Evolutionary conservation across 768 basidiomycete genomes (phyloP).

Genomic region (Rhodotorula diobovata): DNA sequence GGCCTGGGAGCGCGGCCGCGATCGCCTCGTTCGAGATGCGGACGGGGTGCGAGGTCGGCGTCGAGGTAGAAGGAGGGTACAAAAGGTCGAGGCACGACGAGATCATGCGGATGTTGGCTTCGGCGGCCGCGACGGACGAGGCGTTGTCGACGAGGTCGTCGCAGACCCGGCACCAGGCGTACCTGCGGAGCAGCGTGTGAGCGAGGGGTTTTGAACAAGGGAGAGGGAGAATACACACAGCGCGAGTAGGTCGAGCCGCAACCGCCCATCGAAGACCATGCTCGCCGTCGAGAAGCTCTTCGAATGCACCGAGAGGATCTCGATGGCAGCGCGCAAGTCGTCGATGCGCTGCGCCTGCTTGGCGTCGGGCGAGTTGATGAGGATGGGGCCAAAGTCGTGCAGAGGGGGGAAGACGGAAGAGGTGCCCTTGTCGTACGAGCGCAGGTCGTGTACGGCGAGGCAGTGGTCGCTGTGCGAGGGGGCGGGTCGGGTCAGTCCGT

Average conservation of each 20-base stretch:
- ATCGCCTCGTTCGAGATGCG: not conserved
- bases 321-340: constrained; percentile 33
- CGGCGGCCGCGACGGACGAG: constrained; percentile 20
- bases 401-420: constrained; percentile 24
- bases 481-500: not conserved
- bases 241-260: constrained; percentile 31
- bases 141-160: constrained; percentile 42
- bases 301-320: constrained; percentile 37
- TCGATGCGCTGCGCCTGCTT: constrained; percentile 20
- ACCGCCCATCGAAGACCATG: constrained; percentile 34
- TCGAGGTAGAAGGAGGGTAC: not conserved
- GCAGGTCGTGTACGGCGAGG: constrained; percentile 29
- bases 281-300: constrained; percentile 41
- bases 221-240: constrained; percentile 11
- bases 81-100: constrained; percentile 20
- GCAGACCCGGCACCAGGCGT: constrained; percentile 42
- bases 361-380: constrained; percentile 11
- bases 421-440: constrained; percentile 16
- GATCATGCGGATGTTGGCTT: constrained; percentile 23
- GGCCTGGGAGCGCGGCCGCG: constrained; percentile 9
- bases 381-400: constrained; percentile 14
- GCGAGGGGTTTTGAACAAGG: rapidly evolving
- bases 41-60: not conserved
- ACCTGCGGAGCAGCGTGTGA: constrained; percentile 7
- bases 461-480: constrained; percentile 15